A percentile compares a stretch with the other conserved stretches of the same genome.
phyloP scores from a whole-genome alignment of 2,329 filamentous ascomycete genomes.

The Ceratocystiopsis brevicomis region DNA sequence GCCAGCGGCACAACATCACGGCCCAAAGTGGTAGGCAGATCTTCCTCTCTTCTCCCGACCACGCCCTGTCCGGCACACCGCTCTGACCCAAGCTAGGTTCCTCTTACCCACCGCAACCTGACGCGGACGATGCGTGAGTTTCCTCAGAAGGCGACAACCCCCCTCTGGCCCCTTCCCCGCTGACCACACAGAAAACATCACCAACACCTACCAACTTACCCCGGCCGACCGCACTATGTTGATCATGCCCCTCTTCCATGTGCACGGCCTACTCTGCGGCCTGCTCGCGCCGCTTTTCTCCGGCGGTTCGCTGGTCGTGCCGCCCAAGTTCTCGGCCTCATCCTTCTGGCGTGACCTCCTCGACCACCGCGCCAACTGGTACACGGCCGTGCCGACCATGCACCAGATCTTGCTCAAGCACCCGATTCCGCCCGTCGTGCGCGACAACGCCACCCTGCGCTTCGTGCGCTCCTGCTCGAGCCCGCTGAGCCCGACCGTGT shows the following conservation, averaged over 20 bases:
- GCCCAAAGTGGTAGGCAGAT: constrained; percentile 51
- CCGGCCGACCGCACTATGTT: constrained; percentile 59
- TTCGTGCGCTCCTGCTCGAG: constrained; percentile 82
- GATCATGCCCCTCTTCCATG: constrained; percentile 83
- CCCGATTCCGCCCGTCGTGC: constrained; percentile 48
- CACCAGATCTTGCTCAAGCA: constrained; percentile 73
- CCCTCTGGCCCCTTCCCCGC: neutral
- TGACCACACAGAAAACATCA: constrained; percentile 44
- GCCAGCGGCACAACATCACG: constrained; percentile 58
- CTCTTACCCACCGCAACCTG: constrained; percentile 64
- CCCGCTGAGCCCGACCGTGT: constrained; percentile 62
- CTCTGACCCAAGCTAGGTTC: constrained; percentile 29
- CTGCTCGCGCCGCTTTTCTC: constrained; percentile 61
- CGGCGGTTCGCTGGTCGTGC: constrained; percentile 63
- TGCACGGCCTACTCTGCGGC: constrained; percentile 70
- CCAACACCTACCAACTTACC: constrained; percentile 56
- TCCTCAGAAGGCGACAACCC: too few relatives aligned
- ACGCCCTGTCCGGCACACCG: neutral
- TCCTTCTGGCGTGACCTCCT: constrained; percentile 70
- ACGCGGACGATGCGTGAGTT: constrained; percentile 56
- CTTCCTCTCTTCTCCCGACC: neutral
- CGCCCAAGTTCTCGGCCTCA: constrained; percentile 58
- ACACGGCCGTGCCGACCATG: constrained; percentile 82
- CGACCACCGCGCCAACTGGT: constrained; percentile 66
- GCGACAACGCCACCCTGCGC: constrained; percentile 33